Percentiles rank a stretch among this genome's conserved stretches.
Evolutionary conservation across 192 early-diverging fungal species (phyloP).

Genomic region (Gaertneriomyces sp.): DNA sequence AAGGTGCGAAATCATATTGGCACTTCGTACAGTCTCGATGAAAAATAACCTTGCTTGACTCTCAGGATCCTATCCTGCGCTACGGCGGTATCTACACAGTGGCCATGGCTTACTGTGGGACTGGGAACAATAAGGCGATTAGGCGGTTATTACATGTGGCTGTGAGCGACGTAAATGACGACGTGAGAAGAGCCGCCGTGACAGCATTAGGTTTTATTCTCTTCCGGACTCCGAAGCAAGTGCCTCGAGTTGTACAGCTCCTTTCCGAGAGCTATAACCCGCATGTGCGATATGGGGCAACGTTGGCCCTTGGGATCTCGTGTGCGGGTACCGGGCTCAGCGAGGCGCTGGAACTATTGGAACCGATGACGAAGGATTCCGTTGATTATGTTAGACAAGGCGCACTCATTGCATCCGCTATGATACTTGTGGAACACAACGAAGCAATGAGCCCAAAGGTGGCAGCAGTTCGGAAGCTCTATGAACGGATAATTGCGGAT

Average conservation of each 20-base stretch:
- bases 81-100: conserved; percentile 97
- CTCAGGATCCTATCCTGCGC: conserved; percentile 83
- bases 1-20: conserved; percentile 49
- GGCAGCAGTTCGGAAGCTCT: conserved; percentile 79
- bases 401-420: conserved; percentile 88
- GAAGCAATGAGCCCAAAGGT: conserved; percentile 58
- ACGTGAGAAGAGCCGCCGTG: conserved; percentile 98
- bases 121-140: conserved; percentile 96
- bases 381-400: conserved; percentile 98
- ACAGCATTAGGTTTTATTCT: conserved; percentile 94
- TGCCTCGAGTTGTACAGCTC: conserved; percentile 97
- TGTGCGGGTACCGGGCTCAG: conserved; percentile 86
- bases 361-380: conserved; percentile 96
- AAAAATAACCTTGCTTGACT: not conserved
- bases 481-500: conserved; percentile 81
- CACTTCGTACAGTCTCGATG: not conserved
- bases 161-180: conserved; percentile 97
- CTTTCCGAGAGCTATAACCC: conserved; percentile 98
- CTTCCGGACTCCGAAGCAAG: conserved; percentile 87
- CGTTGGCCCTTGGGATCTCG: conserved; percentile 93
- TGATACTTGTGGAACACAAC: conserved; percentile 96
- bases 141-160: conserved; percentile 92
- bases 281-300: conserved; percentile 95
- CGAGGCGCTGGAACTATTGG: conserved; percentile 89
- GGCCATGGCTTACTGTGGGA: conserved; percentile 97